A percentile compares a stretch with the other conserved stretches of the same genome.
Evolutionary conservation across 2,329 filamentous ascomycete species (phyloP).

Genomic region (Coccinonectria pachysandricola): DNA sequence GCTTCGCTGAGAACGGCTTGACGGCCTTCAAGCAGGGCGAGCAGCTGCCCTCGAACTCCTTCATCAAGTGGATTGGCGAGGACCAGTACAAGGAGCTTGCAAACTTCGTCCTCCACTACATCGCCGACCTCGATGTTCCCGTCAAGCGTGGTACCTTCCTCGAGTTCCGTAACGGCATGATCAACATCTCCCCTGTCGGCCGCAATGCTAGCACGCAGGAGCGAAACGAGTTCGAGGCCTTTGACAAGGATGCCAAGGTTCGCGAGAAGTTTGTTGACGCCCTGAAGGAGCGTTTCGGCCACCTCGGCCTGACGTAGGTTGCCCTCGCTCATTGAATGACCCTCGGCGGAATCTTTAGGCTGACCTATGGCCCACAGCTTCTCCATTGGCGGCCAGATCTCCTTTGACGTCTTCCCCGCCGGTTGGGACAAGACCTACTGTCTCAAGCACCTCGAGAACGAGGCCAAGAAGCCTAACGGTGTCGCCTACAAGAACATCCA

Average conservation of each 20-base stretch:
- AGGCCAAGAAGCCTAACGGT: slow-evolving; percentile 59
- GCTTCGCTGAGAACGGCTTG: slow-evolving; percentile 94
- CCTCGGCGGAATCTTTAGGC: slow-evolving; percentile 2
- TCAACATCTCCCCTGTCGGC: slow-evolving; percentile 75
- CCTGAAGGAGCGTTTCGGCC: slow-evolving; percentile 70
- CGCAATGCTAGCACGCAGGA: slow-evolving; percentile 77
- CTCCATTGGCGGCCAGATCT: slow-evolving; percentile 94
- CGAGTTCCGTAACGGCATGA: slow-evolving; percentile 87
- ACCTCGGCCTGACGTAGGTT: slow-evolving; percentile 73
- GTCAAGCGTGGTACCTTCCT: slow-evolving; percentile 77
- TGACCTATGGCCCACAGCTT: slow-evolving; percentile 41
- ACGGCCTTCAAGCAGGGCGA: slow-evolving; percentile 79
- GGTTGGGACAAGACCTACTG: slow-evolving; percentile 99
- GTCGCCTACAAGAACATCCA: slow-evolving; percentile 80
- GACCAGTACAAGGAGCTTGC: slow-evolving; percentile 67
- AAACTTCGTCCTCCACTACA: slow-evolving; percentile 68
- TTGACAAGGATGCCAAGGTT: slow-evolving; percentile 68
- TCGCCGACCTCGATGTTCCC: slow-evolving; percentile 75
- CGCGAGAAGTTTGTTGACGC: slow-evolving; percentile 65
- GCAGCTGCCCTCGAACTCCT: slow-evolving; percentile 66
- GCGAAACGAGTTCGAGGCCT: slow-evolving; percentile 71
- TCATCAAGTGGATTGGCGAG: slow-evolving; percentile 90
- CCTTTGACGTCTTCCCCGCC: slow-evolving; percentile 91
- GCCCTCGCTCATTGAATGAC: slow-evolving; percentile 1
- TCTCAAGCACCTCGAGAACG: slow-evolving; percentile 73